These are phyloP conservation scores for Paramecium primaurelia DNA, from an alignment of 73 alveolate genomes.

Conservation along the genomic window DNA sequence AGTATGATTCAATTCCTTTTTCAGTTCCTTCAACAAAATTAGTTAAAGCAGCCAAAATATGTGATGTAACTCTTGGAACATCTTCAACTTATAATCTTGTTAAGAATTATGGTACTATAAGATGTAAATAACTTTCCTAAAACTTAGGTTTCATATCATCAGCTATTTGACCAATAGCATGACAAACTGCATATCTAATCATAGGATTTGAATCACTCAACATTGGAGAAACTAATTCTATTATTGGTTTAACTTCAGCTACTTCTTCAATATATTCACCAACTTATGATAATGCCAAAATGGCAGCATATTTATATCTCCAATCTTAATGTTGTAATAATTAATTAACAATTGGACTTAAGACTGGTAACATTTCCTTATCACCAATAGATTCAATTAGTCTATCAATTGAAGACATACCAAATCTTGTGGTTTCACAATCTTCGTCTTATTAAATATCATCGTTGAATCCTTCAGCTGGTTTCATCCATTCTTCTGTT, in stretches of 20 bases:
- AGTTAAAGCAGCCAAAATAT: conserved; percentile 84
- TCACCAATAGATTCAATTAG: conserved; percentile 86
- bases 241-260: conserved; percentile 70
- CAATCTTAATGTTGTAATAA: conserved; percentile 79
- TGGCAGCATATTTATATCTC: conserved; percentile 85
- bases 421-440: conserved; percentile 89
- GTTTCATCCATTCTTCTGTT: conserved; percentile 81
- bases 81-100: conserved; percentile 70
- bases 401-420: conserved; percentile 90
- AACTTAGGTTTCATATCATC: conserved; percentile 90
- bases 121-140: conserved; percentile 81
- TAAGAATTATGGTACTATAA: conserved; percentile 78
- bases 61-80: conserved; percentile 87
- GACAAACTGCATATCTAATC: conserved; percentile 96
- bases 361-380: conserved; percentile 75
- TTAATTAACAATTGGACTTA: conserved; percentile 64
- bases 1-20: conserved; percentile 66
- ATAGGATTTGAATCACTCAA: conserved; percentile 77
- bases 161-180: conserved; percentile 89
- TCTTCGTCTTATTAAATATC: conserved; percentile 83
- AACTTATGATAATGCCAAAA: conserved; percentile 83
- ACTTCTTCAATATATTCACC: conserved; percentile 84
- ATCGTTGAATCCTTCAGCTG: conserved; percentile 83
- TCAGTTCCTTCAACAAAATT: conserved; percentile 83
- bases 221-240: conserved; percentile 73